phyloP scores from a whole-genome alignment of 2,329 filamentous ascomycete species.

The Verticillium nonalfalfae region DNA sequence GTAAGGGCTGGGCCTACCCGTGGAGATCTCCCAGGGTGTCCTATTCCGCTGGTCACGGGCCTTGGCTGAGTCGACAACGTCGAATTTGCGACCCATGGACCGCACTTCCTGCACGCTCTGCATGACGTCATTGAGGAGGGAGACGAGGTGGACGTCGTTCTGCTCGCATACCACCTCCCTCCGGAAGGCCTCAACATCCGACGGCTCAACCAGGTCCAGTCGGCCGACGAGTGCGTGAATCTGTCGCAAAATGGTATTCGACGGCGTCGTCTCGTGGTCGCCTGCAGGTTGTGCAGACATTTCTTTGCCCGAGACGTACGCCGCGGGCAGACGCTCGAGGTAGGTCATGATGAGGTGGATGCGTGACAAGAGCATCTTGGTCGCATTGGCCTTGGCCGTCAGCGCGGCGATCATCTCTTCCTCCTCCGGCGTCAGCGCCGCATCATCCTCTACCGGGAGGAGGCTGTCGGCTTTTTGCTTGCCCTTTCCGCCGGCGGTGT shows the following conservation, averaged over 20 bases:
- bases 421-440: slow-evolving; percentile 49
- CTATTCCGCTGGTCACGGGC: slow-evolving; percentile 6
- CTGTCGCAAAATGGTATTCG: slow-evolving; percentile 75
- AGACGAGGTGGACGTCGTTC: slow-evolving; percentile 77
- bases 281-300: slow-evolving; percentile 20
- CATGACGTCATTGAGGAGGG: slow-evolving; percentile 69
- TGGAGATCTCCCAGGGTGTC: background rate
- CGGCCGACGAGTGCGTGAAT: slow-evolving; percentile 82
- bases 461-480: slow-evolving; percentile 21
- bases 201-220: slow-evolving; percentile 73
- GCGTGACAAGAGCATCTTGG: slow-evolving; percentile 83
- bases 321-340: slow-evolving; percentile 64
- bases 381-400: slow-evolving; percentile 83
- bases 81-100: slow-evolving; percentile 70
- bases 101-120: slow-evolving; percentile 65
- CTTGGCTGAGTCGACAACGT: slow-evolving; percentile 44
- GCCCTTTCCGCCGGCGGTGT: slow-evolving; percentile 17
- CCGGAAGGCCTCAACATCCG: slow-evolving; percentile 58
- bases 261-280: slow-evolving; percentile 33
- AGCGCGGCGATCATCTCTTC: slow-evolving; percentile 60
- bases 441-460: slow-evolving; percentile 19
- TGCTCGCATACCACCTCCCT: slow-evolving; percentile 69
- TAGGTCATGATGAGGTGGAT: slow-evolving; percentile 71
- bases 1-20: slow-evolving; percentile 7
- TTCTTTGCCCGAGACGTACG: slow-evolving; percentile 47